A percentile compares a stretch with the other conserved stretches of the same genome.
Evolutionary conservation across 768 basidiomycete genomes (phyloP).

Genomic region (Leccinum barrowsii): DNA sequence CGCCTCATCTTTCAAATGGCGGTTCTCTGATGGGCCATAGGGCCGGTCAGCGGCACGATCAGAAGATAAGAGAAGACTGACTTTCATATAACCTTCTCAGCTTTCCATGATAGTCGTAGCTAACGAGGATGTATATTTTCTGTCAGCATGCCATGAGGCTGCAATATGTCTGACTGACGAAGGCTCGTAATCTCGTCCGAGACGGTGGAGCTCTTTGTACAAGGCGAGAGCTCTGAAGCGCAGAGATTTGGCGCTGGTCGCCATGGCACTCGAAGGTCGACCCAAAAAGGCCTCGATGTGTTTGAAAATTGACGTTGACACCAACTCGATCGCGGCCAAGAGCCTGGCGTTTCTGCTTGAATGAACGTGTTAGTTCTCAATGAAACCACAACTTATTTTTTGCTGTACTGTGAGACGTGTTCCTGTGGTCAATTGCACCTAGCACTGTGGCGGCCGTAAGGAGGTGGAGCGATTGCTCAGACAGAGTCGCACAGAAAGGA

Average conservation of each 20-base stretch:
- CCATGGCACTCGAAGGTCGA: slow-evolving; percentile 34
- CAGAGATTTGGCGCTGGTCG: slow-evolving; percentile 39
- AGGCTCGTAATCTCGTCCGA: slow-evolving; percentile 81
- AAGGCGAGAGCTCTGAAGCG: slow-evolving; percentile 65
- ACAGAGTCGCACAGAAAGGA: background rate
- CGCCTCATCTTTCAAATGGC: slow-evolving; percentile 54
- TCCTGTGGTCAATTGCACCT: background rate
- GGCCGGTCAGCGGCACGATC: background rate
- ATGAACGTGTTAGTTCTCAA: background rate
- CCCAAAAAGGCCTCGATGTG: background rate
- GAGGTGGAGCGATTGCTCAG: too few relatives aligned
- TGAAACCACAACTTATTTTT: background rate
- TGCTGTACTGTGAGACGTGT: background rate
- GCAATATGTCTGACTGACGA: slow-evolving; percentile 47
- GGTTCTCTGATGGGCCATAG: slow-evolving; percentile 51
- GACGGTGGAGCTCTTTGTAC: slow-evolving; percentile 79
- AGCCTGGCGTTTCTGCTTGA: background rate
- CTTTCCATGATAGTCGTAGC: slow-evolving; percentile 76
- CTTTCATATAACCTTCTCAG: slow-evolving; percentile 73
- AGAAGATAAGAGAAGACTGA: slow-evolving; percentile 32
- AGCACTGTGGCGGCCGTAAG: background rate
- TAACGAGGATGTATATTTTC: slow-evolving; percentile 24
- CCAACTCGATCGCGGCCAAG: background rate
- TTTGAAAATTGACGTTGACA: background rate
- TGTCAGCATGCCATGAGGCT: slow-evolving; percentile 9